phyloP scores from a whole-genome alignment of 164 flowering plant genomes.

The Chimonanthus praecox region DNA sequence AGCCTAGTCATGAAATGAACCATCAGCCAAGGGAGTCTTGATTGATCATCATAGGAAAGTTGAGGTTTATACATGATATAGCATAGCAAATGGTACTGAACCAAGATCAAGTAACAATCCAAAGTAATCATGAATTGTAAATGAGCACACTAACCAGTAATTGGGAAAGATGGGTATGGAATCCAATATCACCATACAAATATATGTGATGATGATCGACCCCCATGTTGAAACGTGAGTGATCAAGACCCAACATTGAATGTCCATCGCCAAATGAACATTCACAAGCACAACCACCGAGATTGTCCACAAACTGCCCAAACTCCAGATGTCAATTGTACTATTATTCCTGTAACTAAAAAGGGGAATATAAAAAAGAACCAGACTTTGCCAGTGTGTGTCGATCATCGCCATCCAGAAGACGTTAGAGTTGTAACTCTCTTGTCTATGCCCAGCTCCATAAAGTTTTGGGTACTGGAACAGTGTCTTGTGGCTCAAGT shows the following conservation, averaged over 20 bases:
- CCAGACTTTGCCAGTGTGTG: conserved; percentile 95
- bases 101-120: neutral
- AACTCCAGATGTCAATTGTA: conserved; percentile 82
- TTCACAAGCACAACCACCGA: conserved; percentile 81
- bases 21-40: neutral
- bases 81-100: neutral
- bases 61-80: neutral
- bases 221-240: conserved; percentile 88
- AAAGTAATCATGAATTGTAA: neutral
- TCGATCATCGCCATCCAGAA: conserved; percentile 90
- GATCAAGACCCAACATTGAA: conserved; percentile 60
- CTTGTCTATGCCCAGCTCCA: conserved; percentile 78
- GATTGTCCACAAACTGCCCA: conserved; percentile 92
- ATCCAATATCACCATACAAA: conserved; percentile 72
- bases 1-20: neutral
- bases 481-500: conserved; percentile 70
- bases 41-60: neutral
- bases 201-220: conserved; percentile 64
- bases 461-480: conserved; percentile 75
- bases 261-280: conserved; percentile 92
- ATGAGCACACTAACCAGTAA: conserved; percentile 58
- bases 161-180: conserved; percentile 74
- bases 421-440: conserved; percentile 69
- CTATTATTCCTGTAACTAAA: conserved; percentile 48
- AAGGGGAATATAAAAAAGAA: conserved; percentile 68